Evolutionary conservation across 1,284 basidiomycete species (phyloP).

Genomic region (Heterobasidion annosum): DNA sequence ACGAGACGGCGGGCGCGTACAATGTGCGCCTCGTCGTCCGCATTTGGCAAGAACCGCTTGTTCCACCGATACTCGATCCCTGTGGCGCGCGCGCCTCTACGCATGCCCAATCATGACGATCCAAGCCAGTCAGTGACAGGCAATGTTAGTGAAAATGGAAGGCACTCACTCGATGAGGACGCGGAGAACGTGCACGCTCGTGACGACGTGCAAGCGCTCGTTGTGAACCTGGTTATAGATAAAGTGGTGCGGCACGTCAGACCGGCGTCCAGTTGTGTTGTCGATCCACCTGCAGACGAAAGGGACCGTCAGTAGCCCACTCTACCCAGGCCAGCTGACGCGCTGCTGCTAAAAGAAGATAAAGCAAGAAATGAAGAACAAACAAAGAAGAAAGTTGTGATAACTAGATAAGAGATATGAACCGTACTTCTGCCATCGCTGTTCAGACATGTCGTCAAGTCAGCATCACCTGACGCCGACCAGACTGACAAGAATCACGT

Average conservation of each 20-base stretch:
- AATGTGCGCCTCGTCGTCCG: conserved; percentile 8
- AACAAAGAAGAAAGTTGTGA: neutral
- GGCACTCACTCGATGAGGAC: conserved; percentile 2
- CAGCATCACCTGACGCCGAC: too few relatives aligned
- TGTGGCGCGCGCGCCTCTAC: conserved; percentile 38
- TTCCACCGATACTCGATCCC: conserved; percentile 48
- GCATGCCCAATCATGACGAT: too few relatives aligned
- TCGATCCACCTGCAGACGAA: conserved; percentile 8
- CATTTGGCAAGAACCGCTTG: conserved; percentile 15
- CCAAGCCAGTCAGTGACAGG: neutral
- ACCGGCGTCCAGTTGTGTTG: conserved; percentile 9
- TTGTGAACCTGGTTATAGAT: conserved; percentile 8
- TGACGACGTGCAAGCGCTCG: conserved; percentile 6
- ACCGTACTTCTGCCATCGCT: conserved; percentile 30
- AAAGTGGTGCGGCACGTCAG: conserved; percentile 8
- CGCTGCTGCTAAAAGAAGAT: too few relatives aligned
- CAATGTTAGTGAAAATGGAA: neutral
- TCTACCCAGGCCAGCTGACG: too few relatives aligned
- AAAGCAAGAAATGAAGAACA: too few relatives aligned
- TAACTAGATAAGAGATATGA: neutral
- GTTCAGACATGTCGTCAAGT: neutral
- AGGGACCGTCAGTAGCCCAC: neutral
- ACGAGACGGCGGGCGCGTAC: conserved; percentile 34
- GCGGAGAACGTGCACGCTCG: conserved; percentile 11
- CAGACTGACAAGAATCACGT: conserved; percentile 12